These are phyloP conservation scores for Fusarium musae DNA, from an alignment of 2,329 filamentous ascomycete species.

Conservation along the genomic window DNA sequence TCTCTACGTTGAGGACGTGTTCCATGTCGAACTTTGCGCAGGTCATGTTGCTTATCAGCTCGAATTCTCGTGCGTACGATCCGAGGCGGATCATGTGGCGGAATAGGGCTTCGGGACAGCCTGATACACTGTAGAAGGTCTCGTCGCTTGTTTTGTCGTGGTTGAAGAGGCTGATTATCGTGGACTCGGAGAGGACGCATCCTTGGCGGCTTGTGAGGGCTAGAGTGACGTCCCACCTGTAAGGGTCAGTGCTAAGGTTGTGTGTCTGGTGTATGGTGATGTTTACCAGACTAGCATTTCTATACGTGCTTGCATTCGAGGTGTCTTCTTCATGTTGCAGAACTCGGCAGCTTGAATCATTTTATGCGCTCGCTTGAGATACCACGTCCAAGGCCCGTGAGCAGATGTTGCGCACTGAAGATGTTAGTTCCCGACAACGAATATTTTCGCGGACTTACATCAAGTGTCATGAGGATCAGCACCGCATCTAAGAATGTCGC, in stretches of 20 bases:
- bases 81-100: background rate
- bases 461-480: background rate
- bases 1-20: background rate
- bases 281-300: background rate
- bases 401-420: background rate
- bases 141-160: background rate
- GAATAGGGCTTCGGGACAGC: background rate
- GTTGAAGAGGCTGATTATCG: background rate
- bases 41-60: background rate
- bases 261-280: too few species aligned
- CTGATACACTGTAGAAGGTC: background rate
- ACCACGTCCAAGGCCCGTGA: background rate
- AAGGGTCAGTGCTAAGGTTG: rapidly evolving
- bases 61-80: background rate
- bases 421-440: background rate
- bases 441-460: background rate
- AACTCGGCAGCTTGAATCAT: background rate
- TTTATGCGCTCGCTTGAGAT: background rate
- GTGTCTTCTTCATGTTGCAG: background rate
- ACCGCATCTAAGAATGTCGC: background rate
- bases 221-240: background rate
- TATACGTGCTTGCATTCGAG: background rate
- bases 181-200: background rate
- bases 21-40: background rate
- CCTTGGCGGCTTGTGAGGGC: background rate